phyloP scores from a whole-genome alignment of 495 filamentous ascomycete species.

The Xylaria scruposa region DNA sequence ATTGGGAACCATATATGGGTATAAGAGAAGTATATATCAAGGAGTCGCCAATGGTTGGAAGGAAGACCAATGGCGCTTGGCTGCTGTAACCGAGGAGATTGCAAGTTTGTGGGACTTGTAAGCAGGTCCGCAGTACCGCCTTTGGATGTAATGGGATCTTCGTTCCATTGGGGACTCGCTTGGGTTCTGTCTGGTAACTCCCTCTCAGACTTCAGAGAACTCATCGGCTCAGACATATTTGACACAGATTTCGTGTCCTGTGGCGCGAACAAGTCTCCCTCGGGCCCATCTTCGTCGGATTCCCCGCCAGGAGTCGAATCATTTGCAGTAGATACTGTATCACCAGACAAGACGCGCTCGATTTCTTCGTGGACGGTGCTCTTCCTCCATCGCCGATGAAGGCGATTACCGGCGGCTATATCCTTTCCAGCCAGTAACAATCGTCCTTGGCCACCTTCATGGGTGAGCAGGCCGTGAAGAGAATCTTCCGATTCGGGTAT shows the following conservation, averaged over 20 bases:
- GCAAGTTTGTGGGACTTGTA: conserved; percentile 26
- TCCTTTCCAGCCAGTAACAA: conserved; percentile 53
- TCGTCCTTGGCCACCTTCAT: conserved; percentile 33
- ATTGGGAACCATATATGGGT: conserved; percentile 79
- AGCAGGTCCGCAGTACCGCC: background rate
- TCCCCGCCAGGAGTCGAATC: conserved; percentile 46
- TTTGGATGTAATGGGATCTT: conserved; percentile 32
- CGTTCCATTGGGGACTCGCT: conserved; percentile 41
- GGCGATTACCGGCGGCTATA: conserved; percentile 55
- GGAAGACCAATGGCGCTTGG: conserved; percentile 56
- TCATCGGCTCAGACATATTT: background rate
- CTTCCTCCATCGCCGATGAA: conserved; percentile 65
- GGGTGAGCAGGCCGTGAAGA: conserved; percentile 40
- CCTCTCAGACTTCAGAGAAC: conserved; percentile 30
- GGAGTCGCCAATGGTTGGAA: conserved; percentile 65
- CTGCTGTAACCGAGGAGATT: conserved; percentile 27
- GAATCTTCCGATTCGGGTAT: conserved; percentile 40
- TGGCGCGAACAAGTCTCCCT: conserved; percentile 37
- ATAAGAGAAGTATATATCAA: conserved; percentile 75
- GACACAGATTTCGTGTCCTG: background rate
- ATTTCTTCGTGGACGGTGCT: conserved; percentile 60
- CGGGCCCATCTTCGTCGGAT: conserved; percentile 40
- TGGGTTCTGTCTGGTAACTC: conserved; percentile 41
- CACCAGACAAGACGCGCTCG: conserved; percentile 60
- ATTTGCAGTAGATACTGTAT: conserved; percentile 32